Evolutionary conservation across 2,329 filamentous ascomycete genomes (phyloP).

Genomic region (Juglanconis oblonga): DNA sequence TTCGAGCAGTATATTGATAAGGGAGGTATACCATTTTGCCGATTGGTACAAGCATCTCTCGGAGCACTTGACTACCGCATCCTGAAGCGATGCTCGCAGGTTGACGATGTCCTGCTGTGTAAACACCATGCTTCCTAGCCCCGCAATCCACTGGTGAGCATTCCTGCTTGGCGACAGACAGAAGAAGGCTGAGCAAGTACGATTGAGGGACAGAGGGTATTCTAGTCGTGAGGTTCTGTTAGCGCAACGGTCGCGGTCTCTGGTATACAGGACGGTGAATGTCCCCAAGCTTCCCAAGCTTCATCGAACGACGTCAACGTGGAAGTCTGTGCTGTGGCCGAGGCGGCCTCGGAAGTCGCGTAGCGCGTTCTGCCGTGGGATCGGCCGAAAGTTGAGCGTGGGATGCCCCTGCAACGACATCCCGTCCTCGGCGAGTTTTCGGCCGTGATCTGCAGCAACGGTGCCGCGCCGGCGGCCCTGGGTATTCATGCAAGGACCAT

Average conservation of each 20-base stretch:
- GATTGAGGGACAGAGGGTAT: neutral
- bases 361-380: neutral
- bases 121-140: slow-evolving; percentile 44
- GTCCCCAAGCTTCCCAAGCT: no score
- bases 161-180: neutral
- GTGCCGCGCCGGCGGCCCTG: neutral
- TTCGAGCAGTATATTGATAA: no score
- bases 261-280: no score
- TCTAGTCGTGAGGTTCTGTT: neutral
- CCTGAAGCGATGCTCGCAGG: slow-evolving; percentile 72
- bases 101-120: slow-evolving; percentile 57
- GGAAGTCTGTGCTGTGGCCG: neutral
- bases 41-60: slow-evolving; percentile 95
- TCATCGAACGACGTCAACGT: neutral
- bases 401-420: no score
- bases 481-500: no score
- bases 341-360: neutral
- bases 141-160: neutral
- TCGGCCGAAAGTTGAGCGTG: no score
- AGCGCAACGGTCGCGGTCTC: no score
- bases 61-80: slow-evolving; percentile 85
- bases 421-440: no score
- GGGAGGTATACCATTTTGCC: slow-evolving; percentile 76
- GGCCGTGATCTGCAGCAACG: neutral
- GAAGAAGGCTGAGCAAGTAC: neutral